Evolutionary conservation across 2,329 filamentous ascomycete genomes (phyloP).

Genomic region (Aspergillus aculeatinus): DNA sequence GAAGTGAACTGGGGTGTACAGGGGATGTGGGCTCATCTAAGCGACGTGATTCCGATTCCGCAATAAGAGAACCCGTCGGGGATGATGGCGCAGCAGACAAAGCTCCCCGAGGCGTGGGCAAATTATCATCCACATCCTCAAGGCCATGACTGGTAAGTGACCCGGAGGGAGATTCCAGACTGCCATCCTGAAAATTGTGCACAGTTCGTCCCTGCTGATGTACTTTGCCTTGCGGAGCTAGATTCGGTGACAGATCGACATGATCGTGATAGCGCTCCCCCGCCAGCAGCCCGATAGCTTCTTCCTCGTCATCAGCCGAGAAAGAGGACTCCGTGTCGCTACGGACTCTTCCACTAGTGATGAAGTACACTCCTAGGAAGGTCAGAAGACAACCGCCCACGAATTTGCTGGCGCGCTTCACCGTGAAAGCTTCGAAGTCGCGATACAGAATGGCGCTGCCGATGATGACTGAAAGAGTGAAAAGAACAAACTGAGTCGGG

Average conservation of each 20-base stretch:
- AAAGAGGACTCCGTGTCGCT: constrained; percentile 62
- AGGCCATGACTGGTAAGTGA: constrained; percentile 36
- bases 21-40: constrained; percentile 30
- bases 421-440: constrained; percentile 83
- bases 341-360: constrained; percentile 75
- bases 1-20: constrained; percentile 35
- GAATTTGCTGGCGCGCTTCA: constrained; percentile 76
- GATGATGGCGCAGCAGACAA: constrained; percentile 36
- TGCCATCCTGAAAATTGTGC: constrained; percentile 17
- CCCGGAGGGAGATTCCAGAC: constrained; percentile 29
- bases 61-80: constrained; percentile 33
- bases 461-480: constrained; percentile 91
- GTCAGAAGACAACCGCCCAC: constrained; percentile 86
- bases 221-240: constrained; percentile 16
- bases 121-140: constrained; percentile 34
- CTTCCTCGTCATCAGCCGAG: constrained; percentile 64
- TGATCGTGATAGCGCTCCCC: constrained; percentile 40
- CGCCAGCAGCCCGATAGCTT: constrained; percentile 43
- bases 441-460: constrained; percentile 91
- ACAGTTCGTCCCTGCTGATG: constrained; percentile 20
- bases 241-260: constrained; percentile 32
- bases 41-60: constrained; percentile 27
- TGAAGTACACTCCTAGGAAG: constrained; percentile 95
- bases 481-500: constrained; percentile 94
- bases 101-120: constrained; percentile 33